phyloP scores from a whole-genome alignment of 148 eudicot genomes.

The Rhododendron ferrugineum region DNA sequence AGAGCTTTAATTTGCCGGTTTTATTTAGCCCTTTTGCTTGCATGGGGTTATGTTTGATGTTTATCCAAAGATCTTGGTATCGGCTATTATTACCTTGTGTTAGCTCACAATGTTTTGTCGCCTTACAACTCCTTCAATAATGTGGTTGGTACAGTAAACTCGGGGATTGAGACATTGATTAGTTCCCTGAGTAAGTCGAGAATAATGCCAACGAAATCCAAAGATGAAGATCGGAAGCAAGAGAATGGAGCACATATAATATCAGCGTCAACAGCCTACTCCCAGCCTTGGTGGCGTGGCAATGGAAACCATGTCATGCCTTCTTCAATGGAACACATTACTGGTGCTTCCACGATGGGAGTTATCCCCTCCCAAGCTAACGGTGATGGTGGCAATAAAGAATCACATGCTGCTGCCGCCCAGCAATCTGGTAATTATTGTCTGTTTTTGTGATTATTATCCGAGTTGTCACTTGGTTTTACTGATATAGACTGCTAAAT shows the following conservation, averaged over 20 bases:
- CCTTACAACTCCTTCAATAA: background rate
- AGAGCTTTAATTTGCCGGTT: background rate
- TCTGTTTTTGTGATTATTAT: background rate
- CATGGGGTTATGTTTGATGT: background rate
- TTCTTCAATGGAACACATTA: slow-evolving; percentile 26
- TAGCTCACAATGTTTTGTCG: background rate
- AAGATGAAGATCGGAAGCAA: slow-evolving; percentile 21
- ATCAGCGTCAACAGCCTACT: slow-evolving; percentile 20
- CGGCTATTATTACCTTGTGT: background rate
- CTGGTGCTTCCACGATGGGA: slow-evolving; percentile 23
- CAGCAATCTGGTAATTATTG: slow-evolving; percentile 33
- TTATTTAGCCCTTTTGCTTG: background rate
- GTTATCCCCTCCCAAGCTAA: slow-evolving; percentile 23
- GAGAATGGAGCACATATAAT: slow-evolving; percentile 22
- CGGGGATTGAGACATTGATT: background rate
- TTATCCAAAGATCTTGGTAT: background rate
- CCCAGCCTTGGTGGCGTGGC: slow-evolving; percentile 73
- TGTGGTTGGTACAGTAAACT: slow-evolving; percentile 6
- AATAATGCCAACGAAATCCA: slow-evolving; percentile 44
- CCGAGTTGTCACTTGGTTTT: background rate
- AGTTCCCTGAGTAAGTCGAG: slow-evolving; percentile 2
- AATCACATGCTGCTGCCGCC: slow-evolving; percentile 19
- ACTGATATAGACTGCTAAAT: background rate
- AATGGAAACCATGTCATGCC: slow-evolving; percentile 30
- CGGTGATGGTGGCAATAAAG: slow-evolving; percentile 28